Evolutionary conservation across 768 basidiomycete species (phyloP).

Genomic region (Termitomyces sp.): DNA sequence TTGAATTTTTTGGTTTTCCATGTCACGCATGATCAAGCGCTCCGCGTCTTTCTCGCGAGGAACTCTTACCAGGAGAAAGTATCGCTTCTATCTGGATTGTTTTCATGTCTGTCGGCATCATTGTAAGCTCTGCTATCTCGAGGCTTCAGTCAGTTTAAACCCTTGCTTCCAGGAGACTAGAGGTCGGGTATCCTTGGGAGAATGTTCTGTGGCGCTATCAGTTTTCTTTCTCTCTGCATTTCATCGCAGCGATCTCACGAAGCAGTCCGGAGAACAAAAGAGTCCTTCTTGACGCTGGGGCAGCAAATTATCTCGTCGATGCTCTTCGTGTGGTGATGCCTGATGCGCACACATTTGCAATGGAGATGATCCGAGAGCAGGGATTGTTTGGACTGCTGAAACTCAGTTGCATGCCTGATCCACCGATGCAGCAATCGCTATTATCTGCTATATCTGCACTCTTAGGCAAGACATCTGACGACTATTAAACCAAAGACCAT

Average conservation of each 20-base stretch:
- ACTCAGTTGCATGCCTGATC: background rate
- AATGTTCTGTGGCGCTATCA: constrained; percentile 3
- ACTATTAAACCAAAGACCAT: background rate
- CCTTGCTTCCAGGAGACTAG: background rate
- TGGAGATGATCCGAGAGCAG: constrained; percentile 2
- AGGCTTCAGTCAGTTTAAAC: background rate
- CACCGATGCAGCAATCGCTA: constrained; percentile 6
- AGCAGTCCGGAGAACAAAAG: background rate
- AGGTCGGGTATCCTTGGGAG: background rate
- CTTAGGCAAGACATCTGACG: background rate
- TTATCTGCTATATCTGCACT: constrained; percentile 7
- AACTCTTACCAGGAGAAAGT: constrained; percentile 5
- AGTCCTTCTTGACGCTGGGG: constrained; percentile 10
- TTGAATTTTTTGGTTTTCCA: constrained; percentile 5
- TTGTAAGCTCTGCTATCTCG: constrained; percentile 3
- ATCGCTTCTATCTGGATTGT: constrained; percentile 3
- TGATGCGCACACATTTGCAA: background rate
- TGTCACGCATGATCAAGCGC: constrained; percentile 12
- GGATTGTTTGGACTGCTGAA: constrained; percentile 4
- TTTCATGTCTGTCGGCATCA: constrained; percentile 2
- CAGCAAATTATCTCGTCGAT: constrained; percentile 4
- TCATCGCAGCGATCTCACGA: constrained; percentile 5
- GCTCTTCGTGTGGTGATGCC: constrained; percentile 5
- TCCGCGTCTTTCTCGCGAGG: constrained; percentile 10
- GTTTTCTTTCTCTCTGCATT: constrained; percentile 10